Evolutionary conservation across 2,329 filamentous ascomycete genomes (phyloP).

Genomic region (Zasmidium angulare): DNA sequence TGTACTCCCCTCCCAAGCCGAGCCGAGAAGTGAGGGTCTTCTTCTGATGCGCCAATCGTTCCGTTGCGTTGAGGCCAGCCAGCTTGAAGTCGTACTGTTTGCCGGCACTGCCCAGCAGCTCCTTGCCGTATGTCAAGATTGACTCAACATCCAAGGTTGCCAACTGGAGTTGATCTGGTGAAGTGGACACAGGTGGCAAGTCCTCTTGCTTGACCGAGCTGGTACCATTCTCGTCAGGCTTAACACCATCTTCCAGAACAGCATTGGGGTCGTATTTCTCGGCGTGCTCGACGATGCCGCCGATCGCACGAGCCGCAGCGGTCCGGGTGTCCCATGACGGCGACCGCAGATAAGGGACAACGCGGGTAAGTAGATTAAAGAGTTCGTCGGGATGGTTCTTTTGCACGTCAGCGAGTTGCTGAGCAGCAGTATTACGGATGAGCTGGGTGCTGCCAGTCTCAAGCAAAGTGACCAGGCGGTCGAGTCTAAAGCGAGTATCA

Average conservation of each 20-base stretch:
- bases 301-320: constrained; percentile 89
- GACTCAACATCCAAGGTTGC: constrained; percentile 73
- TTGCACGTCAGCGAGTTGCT: constrained; percentile 95
- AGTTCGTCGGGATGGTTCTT: constrained; percentile 97
- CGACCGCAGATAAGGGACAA: constrained; percentile 91
- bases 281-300: constrained; percentile 89
- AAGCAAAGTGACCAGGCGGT: constrained; percentile 67
- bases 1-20: constrained; percentile 78
- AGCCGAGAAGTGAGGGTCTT: constrained; percentile 80
- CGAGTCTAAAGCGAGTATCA: constrained; percentile 33
- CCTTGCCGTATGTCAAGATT: constrained; percentile 80
- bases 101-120: constrained; percentile 77
- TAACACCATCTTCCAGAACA: constrained; percentile 26
- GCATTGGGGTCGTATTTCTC: constrained; percentile 78
- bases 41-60: constrained; percentile 82
- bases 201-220: constrained; percentile 58
- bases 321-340: constrained; percentile 97
- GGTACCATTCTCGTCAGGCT: constrained; percentile 39
- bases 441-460: constrained; percentile 96
- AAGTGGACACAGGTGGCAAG: constrained; percentile 3
- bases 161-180: constrained; percentile 65
- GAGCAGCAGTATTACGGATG: constrained; percentile 94
- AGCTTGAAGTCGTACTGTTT: constrained; percentile 81
- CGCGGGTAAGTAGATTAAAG: constrained; percentile 88
- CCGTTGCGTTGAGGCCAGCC: constrained; percentile 75